Base-by-base conservation (phyloP, 202 grass and related monocot species). In the Zoysia matrella region DNA sequence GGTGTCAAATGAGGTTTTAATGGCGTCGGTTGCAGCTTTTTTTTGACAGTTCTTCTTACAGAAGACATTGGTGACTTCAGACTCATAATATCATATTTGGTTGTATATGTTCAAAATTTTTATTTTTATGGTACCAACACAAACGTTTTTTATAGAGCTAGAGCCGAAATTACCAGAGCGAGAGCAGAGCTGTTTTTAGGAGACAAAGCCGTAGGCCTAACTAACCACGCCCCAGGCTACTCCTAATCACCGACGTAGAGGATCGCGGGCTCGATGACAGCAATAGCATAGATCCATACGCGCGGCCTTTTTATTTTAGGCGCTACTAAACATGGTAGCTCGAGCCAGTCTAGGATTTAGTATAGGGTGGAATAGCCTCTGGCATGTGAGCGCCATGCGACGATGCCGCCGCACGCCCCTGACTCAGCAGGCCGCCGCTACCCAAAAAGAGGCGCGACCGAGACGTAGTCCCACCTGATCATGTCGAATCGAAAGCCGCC, bases 341-440 rank as follows among this genome's bases (percentile, higher is more conserved):
- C 43, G 49, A 82, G 47, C 48, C 74, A 76, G 60, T 77, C 65
- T 71, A 71, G 85, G 85, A 71, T 55, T 65, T n/a, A 7, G 46
- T 4, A 6, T 3, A 5, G 7, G 73, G 74, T 47, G 67, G 22
- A 36, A 36, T 36, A 56, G 70, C 14, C 47, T 15, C 9, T 44
- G 60, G 55, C 69, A 76, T 12, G 71, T 80, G 81, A 58, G 44
- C 76, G 11, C 82, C 57, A 58, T 30, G 6, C 11, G 3, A 2
- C 49, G 43, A 13, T 88, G 68, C 40, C 60, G 13, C 51, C 5
- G 18, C 8, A 52, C 52, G 60, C 8, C 53, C 7, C 79, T 47
- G 60, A 73, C 60, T 87, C 73, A 53, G 30, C 30, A 36, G 30
- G 68, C 57, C 30, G 7, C 47, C 40, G 3, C 40, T 53, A 1